A percentile compares a stretch with the other conserved stretches of the same genome.
Evolutionary conservation across 805 yeast genomes (phyloP).

Genomic region (Ogataea glucozyma): DNA sequence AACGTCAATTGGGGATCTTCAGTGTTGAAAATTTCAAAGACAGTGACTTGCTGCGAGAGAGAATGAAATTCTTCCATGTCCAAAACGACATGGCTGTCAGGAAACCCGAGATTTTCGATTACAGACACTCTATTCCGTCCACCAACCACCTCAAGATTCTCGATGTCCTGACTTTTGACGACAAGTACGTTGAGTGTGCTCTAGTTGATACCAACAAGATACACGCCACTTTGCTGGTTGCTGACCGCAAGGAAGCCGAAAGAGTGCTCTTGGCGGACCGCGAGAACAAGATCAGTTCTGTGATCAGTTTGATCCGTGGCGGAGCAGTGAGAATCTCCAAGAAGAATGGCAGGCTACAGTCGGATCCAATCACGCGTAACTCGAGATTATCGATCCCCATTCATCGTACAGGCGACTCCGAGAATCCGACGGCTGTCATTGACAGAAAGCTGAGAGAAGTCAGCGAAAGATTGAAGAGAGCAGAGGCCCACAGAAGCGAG

Average conservation of each 20-base stretch:
- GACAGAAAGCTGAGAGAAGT: slow-evolving; percentile 18
- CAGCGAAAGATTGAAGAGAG: slow-evolving; percentile 8
- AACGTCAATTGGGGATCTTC: slow-evolving; percentile 56
- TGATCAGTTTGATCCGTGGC: slow-evolving; percentile 28
- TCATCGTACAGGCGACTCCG: slow-evolving; percentile 27
- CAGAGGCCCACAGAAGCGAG: slow-evolving; percentile 14
- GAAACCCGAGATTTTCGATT: slow-evolving; percentile 59
- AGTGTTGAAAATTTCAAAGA: slow-evolving; percentile 68
- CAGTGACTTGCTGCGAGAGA: slow-evolving; percentile 41
- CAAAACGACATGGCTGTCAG: slow-evolving; percentile 49
- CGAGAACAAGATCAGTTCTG: slow-evolving; percentile 25
- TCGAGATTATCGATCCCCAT: slow-evolving; percentile 23
- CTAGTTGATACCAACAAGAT: slow-evolving; percentile 63
- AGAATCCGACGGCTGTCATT: slow-evolving; percentile 21
- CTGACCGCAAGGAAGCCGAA: slow-evolving; percentile 54
- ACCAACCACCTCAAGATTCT: slow-evolving; percentile 47
- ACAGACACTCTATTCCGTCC: slow-evolving; percentile 44
- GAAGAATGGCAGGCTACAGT: slow-evolving; percentile 31
- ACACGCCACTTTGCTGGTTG: slow-evolving; percentile 58
- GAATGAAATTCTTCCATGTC: slow-evolving; percentile 36
- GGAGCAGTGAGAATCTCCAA: slow-evolving; percentile 30
- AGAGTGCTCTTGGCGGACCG: slow-evolving; percentile 37
- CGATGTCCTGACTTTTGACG: slow-evolving; percentile 59
- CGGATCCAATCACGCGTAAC: slow-evolving; percentile 30
- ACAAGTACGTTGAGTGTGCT: slow-evolving; percentile 56